Evolutionary conservation across 306 rosid species (phyloP).

Genomic region (Trichosanthes cucumerina): DNA sequence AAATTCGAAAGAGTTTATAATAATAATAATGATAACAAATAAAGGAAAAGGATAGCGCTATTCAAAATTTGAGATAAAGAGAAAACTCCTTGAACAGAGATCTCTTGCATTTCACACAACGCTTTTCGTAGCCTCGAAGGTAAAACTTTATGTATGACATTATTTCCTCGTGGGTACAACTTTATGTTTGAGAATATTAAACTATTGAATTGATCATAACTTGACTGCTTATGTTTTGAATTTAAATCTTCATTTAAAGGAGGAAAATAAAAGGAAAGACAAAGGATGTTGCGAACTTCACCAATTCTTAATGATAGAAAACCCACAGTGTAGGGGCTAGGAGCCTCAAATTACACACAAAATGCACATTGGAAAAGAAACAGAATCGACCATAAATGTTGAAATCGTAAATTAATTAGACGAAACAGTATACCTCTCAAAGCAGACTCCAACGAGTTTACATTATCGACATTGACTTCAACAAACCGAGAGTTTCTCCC

Average conservation of each 20-base stretch:
- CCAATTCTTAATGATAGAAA: neutral
- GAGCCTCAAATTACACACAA: neutral
- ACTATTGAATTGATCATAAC: neutral
- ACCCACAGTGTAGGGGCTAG: neutral
- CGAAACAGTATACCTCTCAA: slow-evolving; percentile 34
- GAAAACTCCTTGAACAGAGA: neutral
- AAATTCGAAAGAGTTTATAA: neutral
- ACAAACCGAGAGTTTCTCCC: slow-evolving; percentile 52
- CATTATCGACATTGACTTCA: slow-evolving; percentile 45
- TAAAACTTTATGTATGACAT: neutral
- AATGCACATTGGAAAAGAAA: neutral
- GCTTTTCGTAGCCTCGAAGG: neutral
- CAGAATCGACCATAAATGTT: neutral
- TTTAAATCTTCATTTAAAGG: neutral
- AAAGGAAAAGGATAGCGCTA: neutral
- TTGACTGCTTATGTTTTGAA: neutral
- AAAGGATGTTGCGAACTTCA: neutral
- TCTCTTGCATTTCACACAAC: slow-evolving; percentile 7
- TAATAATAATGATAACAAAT: neutral
- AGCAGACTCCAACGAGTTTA: slow-evolving; percentile 44
- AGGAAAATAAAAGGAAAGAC: neutral
- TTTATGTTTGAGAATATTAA: neutral
- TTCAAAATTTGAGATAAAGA: neutral
- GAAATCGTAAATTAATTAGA: neutral
- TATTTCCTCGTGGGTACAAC: neutral